Percentiles rank a stretch among this genome's conserved stretches.
These are phyloP conservation scores for Rugonectria rugulosa DNA, from an alignment of 2,329 filamentous ascomycete genomes.

Conservation along the genomic window DNA sequence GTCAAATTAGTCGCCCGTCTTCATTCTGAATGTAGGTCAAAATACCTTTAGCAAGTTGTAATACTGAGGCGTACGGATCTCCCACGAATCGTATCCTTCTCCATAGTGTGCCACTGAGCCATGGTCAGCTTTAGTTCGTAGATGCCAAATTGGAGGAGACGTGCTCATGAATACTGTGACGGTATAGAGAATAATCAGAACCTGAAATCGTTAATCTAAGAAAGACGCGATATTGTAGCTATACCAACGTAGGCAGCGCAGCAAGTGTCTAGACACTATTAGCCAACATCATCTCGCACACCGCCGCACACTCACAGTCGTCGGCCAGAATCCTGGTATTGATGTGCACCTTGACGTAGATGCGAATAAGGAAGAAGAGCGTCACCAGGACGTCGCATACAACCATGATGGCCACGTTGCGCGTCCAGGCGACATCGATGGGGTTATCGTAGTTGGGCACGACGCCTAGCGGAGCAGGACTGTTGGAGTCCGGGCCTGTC, in stretches of 20 bases:
- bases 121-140: constrained; percentile 3
- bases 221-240: no score
- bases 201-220: not conserved
- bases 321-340: constrained; percentile 20
- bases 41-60: constrained; percentile 31
- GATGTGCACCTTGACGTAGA: constrained; percentile 29
- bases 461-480: constrained; percentile 29
- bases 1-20: not conserved
- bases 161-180: constrained; percentile 28
- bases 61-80: constrained; percentile 25
- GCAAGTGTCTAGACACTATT: constrained; percentile 25
- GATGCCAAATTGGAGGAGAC: not conserved
- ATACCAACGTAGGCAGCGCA: constrained; percentile 27
- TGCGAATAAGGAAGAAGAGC: constrained; percentile 21
- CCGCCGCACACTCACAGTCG: constrained; percentile 28
- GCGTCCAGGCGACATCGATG: constrained; percentile 30
- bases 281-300: not conserved
- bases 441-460: constrained; percentile 26
- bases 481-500: constrained; percentile 35
- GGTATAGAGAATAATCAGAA: constrained; percentile 15
- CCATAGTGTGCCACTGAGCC: constrained; percentile 28
- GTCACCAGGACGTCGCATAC: constrained; percentile 23
- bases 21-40: not conserved
- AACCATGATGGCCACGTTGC: constrained; percentile 23
- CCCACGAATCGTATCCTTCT: constrained; percentile 33